Conservation (phyloP, 2,329 filamentous ascomycete genomes). For the Berkeleyomyces rouxiae region DNA sequence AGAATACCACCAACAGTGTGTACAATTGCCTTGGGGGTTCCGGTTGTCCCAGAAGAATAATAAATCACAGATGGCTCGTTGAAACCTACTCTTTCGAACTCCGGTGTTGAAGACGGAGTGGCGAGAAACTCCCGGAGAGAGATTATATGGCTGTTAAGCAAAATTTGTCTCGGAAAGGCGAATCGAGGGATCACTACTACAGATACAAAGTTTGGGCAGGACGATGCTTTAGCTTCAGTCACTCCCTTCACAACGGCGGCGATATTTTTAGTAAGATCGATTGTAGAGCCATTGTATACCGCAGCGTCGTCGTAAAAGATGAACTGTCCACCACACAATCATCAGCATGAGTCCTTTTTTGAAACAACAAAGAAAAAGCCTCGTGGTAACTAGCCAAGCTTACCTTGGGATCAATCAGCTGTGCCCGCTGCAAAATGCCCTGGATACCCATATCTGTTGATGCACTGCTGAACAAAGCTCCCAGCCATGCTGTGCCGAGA, state of each 20-base stretch:
- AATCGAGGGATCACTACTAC: slow-evolving; percentile 54
- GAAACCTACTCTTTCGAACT: slow-evolving; percentile 39
- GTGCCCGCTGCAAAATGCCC: slow-evolving; percentile 56
- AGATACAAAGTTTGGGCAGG: slow-evolving; percentile 42
- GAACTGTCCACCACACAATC: slow-evolving; percentile 23
- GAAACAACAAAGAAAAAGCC: slow-evolving; percentile 15
- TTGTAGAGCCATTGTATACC: slow-evolving; percentile 60
- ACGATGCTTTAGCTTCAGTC: slow-evolving; percentile 42
- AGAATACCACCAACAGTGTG: slow-evolving; percentile 54
- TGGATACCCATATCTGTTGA: slow-evolving; percentile 73
- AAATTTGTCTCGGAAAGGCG: slow-evolving; percentile 40
- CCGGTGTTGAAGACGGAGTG: background rate
- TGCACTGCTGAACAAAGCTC: slow-evolving; percentile 57
- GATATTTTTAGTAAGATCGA: slow-evolving; percentile 61
- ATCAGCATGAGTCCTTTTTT: background rate
- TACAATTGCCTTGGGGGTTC: slow-evolving; percentile 71
- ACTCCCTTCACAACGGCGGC: slow-evolving; percentile 46
- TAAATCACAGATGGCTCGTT: slow-evolving; percentile 62
- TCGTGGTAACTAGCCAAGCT: slow-evolving; percentile 21
- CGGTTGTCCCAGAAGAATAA: slow-evolving; percentile 69
- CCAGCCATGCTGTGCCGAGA: slow-evolving; percentile 51
- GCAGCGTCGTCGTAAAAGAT: slow-evolving; percentile 74
- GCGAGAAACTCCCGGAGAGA: slow-evolving; percentile 30
- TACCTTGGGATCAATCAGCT: slow-evolving; percentile 53
- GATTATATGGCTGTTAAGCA: slow-evolving; percentile 30